phyloP scores from a whole-genome alignment of 495 filamentous ascomycete species.

The Lepraria neglecta region DNA sequence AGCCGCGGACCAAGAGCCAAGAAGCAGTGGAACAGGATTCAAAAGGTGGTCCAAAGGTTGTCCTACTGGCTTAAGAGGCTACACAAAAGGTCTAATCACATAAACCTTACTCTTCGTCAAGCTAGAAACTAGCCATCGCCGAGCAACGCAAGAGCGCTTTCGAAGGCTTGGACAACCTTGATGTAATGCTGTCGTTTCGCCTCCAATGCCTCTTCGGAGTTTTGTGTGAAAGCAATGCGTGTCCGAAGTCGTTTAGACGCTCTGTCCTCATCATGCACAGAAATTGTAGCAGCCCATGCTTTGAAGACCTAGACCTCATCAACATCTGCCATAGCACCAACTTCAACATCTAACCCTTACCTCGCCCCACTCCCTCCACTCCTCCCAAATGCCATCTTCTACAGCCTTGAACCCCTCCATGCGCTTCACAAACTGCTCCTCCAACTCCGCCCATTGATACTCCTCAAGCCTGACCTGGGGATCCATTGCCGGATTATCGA shows the following conservation, averaged over 20 bases:
- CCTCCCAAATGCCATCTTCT: slow-evolving; percentile 24
- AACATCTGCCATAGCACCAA: not conserved
- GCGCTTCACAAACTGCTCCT: slow-evolving; percentile 21
- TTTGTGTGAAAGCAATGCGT: slow-evolving; percentile 20
- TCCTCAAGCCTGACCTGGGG: slow-evolving; percentile 22
- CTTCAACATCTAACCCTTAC: not conserved
- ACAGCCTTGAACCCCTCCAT: slow-evolving; percentile 23
- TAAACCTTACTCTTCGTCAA: too few species aligned
- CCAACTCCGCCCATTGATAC: slow-evolving; percentile 22
- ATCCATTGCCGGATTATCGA: slow-evolving; percentile 20
- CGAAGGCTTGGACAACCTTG: slow-evolving; percentile 27
- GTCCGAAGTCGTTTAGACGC: slow-evolving; percentile 21
- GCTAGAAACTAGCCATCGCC: slow-evolving; percentile 8
- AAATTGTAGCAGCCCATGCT: slow-evolving; percentile 23
- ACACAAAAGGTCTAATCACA: too few species aligned
- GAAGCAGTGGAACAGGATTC: too few species aligned
- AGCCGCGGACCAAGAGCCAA: too few species aligned
- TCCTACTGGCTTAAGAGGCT: too few species aligned
- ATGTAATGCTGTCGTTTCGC: slow-evolving; percentile 25
- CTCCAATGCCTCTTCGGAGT: slow-evolving; percentile 22
- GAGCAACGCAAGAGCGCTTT: slow-evolving; percentile 20
- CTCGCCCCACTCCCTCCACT: slow-evolving; percentile 26
- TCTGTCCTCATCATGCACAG: slow-evolving; percentile 25
- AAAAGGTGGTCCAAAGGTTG: too few species aligned
- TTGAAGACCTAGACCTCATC: slow-evolving; percentile 13